phyloP scores from a whole-genome alignment of 257 asterid genomes.

The Salvia rosmarinus region DNA sequence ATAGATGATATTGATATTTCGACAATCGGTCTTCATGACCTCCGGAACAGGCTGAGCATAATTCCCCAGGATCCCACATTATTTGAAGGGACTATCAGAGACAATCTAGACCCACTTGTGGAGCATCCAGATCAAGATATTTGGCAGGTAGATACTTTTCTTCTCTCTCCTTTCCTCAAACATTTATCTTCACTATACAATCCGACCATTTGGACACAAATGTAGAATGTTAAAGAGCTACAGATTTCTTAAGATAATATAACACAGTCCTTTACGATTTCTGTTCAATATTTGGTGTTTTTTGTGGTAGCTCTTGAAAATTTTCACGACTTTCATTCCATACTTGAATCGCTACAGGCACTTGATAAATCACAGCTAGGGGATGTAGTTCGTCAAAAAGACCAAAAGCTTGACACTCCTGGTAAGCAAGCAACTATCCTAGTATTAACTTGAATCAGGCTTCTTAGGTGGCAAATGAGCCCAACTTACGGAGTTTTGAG shows the following conservation, averaged over 20 bases:
- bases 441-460: constrained; percentile 6
- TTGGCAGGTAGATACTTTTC: constrained; percentile 68
- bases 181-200: not conserved
- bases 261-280: not conserved
- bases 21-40: constrained; percentile 94
- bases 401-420: constrained; percentile 79
- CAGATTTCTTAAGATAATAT: not conserved
- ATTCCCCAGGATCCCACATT: constrained; percentile 97
- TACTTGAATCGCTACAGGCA: constrained; percentile 56
- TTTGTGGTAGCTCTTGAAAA: not conserved
- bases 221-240: not conserved
- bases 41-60: constrained; percentile 85
- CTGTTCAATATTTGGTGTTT: not conserved
- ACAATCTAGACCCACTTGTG: constrained; percentile 86
- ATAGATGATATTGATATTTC: constrained; percentile 83
- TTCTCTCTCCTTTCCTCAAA: not conserved
- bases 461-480: not conserved
- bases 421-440: constrained; percentile 61
- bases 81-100: constrained; percentile 95
- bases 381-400: constrained; percentile 81
- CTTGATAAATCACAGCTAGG: constrained; percentile 94
- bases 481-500: not conserved
- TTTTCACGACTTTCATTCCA: not conserved
- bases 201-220: constrained; percentile 2
- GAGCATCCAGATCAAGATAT: constrained; percentile 85